Conservation (phyloP, 2,329 filamentous ascomycete genomes). For the Aureobasidium mangrovei region DNA sequence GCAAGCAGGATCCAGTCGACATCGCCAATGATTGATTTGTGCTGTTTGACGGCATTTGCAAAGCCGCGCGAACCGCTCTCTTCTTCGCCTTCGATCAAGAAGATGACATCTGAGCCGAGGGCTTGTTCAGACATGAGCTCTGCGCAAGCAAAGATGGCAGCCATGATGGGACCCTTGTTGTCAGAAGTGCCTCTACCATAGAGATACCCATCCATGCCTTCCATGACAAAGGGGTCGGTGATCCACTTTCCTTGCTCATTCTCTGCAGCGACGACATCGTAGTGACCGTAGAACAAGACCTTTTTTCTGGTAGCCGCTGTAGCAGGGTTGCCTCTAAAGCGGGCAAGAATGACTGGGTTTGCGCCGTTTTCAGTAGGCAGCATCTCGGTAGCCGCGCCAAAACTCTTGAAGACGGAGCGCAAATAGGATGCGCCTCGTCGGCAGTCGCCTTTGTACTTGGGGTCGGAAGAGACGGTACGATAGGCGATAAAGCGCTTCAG, state of each 20-base stretch:
- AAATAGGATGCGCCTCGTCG: conserved; percentile 86
- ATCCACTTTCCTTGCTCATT: conserved; percentile 75
- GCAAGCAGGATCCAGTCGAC: conserved; percentile 92
- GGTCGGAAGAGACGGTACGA: conserved; percentile 81
- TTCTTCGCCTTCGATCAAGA: conserved; percentile 93
- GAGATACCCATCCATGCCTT: conserved; percentile 81
- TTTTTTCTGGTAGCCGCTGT: conserved; percentile 63
- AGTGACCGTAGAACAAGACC: conserved; percentile 94
- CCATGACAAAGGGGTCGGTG: conserved; percentile 80
- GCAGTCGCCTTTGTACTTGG: conserved; percentile 84
- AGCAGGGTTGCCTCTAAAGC: conserved; percentile 68
- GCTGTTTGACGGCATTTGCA: conserved; percentile 66
- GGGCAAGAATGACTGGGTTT: conserved; percentile 89
- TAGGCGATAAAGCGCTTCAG: conserved; percentile 82
- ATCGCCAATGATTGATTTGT: conserved; percentile 77
- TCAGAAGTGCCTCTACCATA: conserved; percentile 96
- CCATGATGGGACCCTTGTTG: conserved; percentile 93
- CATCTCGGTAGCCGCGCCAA: conserved; percentile 84
- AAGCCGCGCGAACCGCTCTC: conserved; percentile 91
- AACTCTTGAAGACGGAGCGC: conserved; percentile 79
- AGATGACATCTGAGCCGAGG: conserved; percentile 80
- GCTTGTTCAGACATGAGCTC: conserved; percentile 78
- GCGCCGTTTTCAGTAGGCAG: conserved; percentile 69
- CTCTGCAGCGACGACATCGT: conserved; percentile 90
- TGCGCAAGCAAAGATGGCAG: conserved; percentile 85